A percentile compares a stretch with the other conserved stretches of the same genome.
These are phyloP conservation scores for Mycena vitilis DNA, from an alignment of 768 basidiomycete species.

Conservation along the genomic window DNA sequence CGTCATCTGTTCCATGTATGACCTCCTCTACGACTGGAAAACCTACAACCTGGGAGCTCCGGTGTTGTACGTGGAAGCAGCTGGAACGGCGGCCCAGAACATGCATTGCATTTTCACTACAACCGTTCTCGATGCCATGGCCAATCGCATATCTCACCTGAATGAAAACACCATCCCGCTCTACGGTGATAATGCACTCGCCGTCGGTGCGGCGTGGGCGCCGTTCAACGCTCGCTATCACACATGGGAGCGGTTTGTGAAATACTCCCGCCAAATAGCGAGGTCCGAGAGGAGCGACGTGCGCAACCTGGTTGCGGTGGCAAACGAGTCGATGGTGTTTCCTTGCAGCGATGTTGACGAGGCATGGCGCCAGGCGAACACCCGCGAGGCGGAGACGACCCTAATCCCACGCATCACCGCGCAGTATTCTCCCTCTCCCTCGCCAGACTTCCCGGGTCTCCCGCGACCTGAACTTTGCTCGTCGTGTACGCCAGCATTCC, in stretches of 20 bases:
- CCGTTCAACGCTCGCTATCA: conserved; percentile 17
- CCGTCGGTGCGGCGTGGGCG: conserved; percentile 7
- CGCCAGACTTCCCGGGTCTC: conserved; percentile 1
- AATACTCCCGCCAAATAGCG: conserved; percentile 20
- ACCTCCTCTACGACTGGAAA: conserved; percentile 16
- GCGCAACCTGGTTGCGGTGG: neutral
- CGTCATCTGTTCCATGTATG: conserved; percentile 10
- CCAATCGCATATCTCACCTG: neutral
- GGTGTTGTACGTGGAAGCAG: conserved; percentile 16
- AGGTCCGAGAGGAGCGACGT: neutral
- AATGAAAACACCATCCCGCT: neutral
- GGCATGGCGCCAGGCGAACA: neutral
- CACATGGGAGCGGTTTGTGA: conserved; percentile 25
- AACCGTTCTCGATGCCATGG: conserved; percentile 1
- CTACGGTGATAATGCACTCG: conserved; percentile 17
- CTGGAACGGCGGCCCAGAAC: conserved; percentile 1
- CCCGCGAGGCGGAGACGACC: no score
- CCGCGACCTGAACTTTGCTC: conserved; percentile 1
- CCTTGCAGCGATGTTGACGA: neutral
- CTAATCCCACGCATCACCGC: neutral
- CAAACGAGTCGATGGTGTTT: neutral
- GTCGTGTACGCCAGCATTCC: neutral
- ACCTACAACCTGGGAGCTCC: conserved; percentile 19
- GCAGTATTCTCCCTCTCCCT: neutral
- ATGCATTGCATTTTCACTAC: conserved; percentile 20